phyloP scores from a whole-genome alignment of 2,329 filamentous ascomycete species.

The Penicillium sp. region DNA sequence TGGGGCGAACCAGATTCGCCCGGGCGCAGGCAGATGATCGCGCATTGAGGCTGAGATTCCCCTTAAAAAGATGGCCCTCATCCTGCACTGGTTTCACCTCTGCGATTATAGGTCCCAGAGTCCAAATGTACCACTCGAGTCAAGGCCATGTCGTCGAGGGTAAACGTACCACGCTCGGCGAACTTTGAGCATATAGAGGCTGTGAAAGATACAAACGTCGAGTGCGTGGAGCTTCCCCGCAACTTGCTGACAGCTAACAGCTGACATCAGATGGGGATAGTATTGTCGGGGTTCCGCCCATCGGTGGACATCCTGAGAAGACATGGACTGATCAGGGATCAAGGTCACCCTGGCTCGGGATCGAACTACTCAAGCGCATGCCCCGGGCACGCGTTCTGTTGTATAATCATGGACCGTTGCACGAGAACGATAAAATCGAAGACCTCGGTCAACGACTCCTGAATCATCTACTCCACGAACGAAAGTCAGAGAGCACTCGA shows the following conservation, averaged over 20 bases:
- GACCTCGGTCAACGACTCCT: conserved; percentile 25
- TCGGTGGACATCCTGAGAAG: conserved; percentile 31
- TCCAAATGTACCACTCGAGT: neutral
- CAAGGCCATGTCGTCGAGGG: conserved; percentile 10
- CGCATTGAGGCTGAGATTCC: conserved; percentile 20
- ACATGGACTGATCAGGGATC: conserved; percentile 27
- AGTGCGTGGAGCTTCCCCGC: conserved; percentile 22
- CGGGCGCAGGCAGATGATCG: conserved; percentile 21
- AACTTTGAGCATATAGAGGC: conserved; percentile 17
- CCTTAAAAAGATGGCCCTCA: conserved; percentile 7
- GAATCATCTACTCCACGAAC: conserved; percentile 22
- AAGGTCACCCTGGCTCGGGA: conserved; percentile 26
- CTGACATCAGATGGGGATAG: conserved; percentile 14
- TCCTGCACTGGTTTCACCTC: neutral
- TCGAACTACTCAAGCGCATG: conserved; percentile 20
- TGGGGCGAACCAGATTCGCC: conserved; percentile 7
- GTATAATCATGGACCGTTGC: conserved; percentile 28
- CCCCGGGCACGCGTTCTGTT: conserved; percentile 29
- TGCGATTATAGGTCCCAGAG: neutral
- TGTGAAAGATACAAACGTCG: conserved; percentile 20
- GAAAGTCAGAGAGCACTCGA: conserved; percentile 17
- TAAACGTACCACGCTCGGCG: conserved; percentile 6
- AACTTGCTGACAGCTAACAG: neutral
- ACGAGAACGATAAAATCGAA: conserved; percentile 27
- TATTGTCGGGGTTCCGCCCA: conserved; percentile 36